Evolutionary conservation across 495 filamentous ascomycete species (phyloP), one percentile per base, ranked within the genome.

Genomic region (Talaromyces trachyspermus): DNA sequence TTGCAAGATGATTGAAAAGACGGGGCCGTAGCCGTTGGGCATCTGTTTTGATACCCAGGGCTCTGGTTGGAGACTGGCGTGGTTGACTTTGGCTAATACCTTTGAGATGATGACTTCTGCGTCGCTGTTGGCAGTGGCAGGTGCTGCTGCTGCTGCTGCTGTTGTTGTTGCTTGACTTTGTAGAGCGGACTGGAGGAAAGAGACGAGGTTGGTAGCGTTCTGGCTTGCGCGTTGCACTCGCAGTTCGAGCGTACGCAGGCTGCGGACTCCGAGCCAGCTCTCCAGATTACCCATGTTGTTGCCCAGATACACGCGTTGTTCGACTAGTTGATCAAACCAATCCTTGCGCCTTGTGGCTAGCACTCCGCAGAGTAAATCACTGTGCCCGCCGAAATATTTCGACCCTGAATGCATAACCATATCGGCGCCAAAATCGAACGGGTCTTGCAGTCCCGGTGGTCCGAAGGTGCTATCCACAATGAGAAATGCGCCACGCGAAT

Each of bases 331-430:
- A 3, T 56, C 46, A 24, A 76, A 60, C 85, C 81, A 86, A 3
- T 72, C 72, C 45, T 76, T 62, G 35, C 60, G 56, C 41, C 72
- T 65, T 5, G 84, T 78, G 0, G 78, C 84, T 15, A 96, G 69
- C 15, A 95, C 83, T 10, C 92, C 92, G 54, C 85, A 87, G 0
- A 98, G 78, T 65, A 96, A 68, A 65, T 98, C 92, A 51, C 79
- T 85, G 65, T 98, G 92, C 1, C 92, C 92, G 15, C 92, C 92
- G 49, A 98, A 76, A 62, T 95, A 98, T 72, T 98, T 98, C 7
- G 89, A 92, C 10, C 88, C 92, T 18, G 75, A 81, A 63, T 98
- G 92, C 84, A 96, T 84, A 17, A 95, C 79, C 0, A 87, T 62
- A 63, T 96, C 89, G 2, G 83, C 86, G 48, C 89, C 89, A 56